phyloP scores from a whole-genome alignment of 129 eudicot species.

The Helianthus tuberosus region DNA sequence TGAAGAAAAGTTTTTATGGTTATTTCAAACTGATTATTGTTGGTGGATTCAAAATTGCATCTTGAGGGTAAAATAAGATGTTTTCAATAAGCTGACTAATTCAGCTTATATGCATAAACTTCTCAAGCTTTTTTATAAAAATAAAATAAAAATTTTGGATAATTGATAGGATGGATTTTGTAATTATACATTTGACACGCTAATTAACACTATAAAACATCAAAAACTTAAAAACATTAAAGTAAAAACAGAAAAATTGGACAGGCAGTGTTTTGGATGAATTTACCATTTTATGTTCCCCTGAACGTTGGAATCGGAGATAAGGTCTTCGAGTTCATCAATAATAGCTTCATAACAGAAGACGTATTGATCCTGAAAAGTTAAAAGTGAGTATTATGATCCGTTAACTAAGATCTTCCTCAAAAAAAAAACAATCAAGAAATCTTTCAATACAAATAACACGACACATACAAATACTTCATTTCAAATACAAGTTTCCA shows the following conservation, averaged over 20 bases:
- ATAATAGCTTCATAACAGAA: constrained; percentile 74
- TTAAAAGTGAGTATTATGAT: neutral
- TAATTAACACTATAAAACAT: neutral
- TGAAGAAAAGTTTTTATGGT: neutral
- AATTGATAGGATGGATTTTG: neutral
- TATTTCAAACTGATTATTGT: neutral
- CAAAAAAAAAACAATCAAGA: constrained; percentile 1
- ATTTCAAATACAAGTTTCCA: neutral
- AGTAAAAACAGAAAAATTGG: too few relatives aligned
- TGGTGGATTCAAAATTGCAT: neutral
- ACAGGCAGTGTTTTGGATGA: neutral
- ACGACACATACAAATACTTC: neutral
- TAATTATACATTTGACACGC: neutral
- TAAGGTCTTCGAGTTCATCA: constrained; percentile 72
- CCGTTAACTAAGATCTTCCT: neutral
- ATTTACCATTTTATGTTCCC: constrained; percentile 40
- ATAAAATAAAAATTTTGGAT: neutral
- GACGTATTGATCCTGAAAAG: constrained; percentile 73
- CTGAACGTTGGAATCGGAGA: constrained; percentile 36
- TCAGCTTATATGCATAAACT: neutral
- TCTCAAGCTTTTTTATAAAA: neutral
- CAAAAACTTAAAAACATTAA: neutral
- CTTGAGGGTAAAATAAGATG: neutral
- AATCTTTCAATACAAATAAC: neutral
- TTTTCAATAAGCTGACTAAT: neutral